Conservation (phyloP, 2,329 filamentous ascomycete species). For the Zalaria sp. region DNA sequence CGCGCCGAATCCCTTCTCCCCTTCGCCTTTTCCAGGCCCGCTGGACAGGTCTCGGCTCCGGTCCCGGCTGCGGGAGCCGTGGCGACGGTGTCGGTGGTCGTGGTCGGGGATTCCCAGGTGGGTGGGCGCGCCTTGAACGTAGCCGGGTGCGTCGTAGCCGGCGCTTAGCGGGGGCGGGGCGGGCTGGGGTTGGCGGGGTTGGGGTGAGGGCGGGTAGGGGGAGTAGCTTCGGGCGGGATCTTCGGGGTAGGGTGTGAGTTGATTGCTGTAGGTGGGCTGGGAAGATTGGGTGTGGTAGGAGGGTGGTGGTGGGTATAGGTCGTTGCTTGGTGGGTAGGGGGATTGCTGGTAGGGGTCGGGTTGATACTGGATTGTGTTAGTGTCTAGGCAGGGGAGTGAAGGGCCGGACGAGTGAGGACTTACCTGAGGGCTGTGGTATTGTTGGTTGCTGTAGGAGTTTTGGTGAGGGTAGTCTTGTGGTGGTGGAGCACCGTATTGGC, state of each 20-base stretch:
- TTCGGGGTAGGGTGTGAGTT: not conserved
- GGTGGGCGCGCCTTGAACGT: constrained; percentile 7
- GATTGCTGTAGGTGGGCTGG: not conserved
- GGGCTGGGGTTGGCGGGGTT: not conserved
- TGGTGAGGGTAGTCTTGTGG: not conserved
- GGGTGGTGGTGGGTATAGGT: not conserved
- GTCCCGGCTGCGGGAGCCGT: not conserved
- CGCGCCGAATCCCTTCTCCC: constrained; percentile 43
- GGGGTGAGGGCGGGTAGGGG: not conserved
- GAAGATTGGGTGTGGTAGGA: not conserved
- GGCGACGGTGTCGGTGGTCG: not conserved
- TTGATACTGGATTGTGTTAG: not conserved
- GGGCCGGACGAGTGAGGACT: not conserved
- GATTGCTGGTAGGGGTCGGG: not conserved
- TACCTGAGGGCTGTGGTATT: not conserved
- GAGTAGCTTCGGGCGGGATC: not conserved
- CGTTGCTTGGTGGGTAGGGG: not conserved
- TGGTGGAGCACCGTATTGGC: not conserved
- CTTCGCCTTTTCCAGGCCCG: constrained; percentile 15
- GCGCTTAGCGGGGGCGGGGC: not conserved
- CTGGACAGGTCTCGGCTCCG: no score
- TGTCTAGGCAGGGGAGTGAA: not conserved
- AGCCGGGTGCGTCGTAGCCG: not conserved
- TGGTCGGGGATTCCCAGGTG: not conserved
- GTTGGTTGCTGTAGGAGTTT: not conserved